A percentile compares a stretch with the other conserved stretches of the same genome.
phyloP scores from a whole-genome alignment of 768 basidiomycete genomes.

The Russula sp. region DNA sequence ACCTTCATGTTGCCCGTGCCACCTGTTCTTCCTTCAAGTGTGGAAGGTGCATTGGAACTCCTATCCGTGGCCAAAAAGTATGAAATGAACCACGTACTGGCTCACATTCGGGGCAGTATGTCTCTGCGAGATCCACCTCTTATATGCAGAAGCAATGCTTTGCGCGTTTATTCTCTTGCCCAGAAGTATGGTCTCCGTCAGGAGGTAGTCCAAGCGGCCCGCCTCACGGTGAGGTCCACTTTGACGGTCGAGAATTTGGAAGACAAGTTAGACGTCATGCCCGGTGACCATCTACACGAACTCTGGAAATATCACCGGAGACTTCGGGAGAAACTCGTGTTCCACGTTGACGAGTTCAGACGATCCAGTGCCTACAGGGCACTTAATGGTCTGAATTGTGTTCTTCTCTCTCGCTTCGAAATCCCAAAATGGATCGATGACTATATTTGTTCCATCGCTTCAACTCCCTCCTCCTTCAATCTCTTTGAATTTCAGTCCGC shows the following conservation, averaged over 20 bases:
- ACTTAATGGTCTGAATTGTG: neutral
- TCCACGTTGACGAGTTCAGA: neutral
- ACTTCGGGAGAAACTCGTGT: neutral
- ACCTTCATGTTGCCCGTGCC: slow-evolving; percentile 3
- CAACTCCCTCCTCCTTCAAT: neutral
- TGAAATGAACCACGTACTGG: neutral
- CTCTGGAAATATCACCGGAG: slow-evolving; percentile 16
- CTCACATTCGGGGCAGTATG: slow-evolving; percentile 5
- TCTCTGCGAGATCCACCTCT: slow-evolving; percentile 2
- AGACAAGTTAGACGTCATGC: slow-evolving; percentile 4
- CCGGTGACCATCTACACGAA: slow-evolving; percentile 6
- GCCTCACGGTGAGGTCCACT: slow-evolving; percentile 1
- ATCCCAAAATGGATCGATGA: slow-evolving; percentile 13
- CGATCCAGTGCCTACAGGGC: neutral
- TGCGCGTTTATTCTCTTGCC: slow-evolving; percentile 6
- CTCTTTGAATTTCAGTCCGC: neutral
- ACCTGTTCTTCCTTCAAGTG: neutral
- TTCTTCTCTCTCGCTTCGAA: too few relatives aligned
- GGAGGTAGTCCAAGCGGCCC: slow-evolving; percentile 3
- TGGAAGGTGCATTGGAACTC: slow-evolving; percentile 7
- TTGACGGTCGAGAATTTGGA: slow-evolving; percentile 11
- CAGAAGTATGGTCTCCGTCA: slow-evolving; percentile 11
- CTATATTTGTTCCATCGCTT: neutral
- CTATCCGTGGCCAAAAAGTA: slow-evolving; percentile 16
- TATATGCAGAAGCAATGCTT: neutral